phyloP scores from a whole-genome alignment of 139 green algal genomes.

The Bryopsis sp. region DNA sequence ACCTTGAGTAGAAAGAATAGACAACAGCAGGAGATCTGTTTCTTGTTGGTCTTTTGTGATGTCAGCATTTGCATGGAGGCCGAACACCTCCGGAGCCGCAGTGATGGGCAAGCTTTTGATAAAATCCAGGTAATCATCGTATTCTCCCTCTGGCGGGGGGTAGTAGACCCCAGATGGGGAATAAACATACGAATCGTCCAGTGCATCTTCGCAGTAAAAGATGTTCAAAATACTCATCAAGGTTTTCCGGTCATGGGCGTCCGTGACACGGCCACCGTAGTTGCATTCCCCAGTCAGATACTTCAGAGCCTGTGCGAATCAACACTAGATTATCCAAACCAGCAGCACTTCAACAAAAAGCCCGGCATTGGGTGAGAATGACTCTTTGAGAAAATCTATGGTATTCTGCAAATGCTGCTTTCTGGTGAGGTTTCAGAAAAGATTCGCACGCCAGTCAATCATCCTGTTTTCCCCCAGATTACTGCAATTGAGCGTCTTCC shows the following conservation, averaged over 20 bases:
- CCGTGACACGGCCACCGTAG: slow-evolving; percentile 67
- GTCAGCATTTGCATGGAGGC: slow-evolving; percentile 69
- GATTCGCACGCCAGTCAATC: neutral
- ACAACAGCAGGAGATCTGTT: slow-evolving; percentile 48
- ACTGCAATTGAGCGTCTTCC: neutral
- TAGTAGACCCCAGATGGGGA: slow-evolving; percentile 49
- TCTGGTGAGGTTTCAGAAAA: neutral
- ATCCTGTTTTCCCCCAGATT: neutral
- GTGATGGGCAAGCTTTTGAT: slow-evolving; percentile 47
- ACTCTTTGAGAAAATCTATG: no score
- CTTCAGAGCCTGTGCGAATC: slow-evolving; percentile 48
- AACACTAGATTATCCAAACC: no score
- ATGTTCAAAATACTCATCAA: slow-evolving; percentile 53
- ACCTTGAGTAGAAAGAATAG: slow-evolving; percentile 37
- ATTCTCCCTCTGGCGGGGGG: slow-evolving; percentile 38
- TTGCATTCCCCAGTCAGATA: slow-evolving; percentile 67
- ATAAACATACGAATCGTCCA: slow-evolving; percentile 43
- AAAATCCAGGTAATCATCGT: slow-evolving; percentile 42
- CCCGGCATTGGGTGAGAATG: no score
- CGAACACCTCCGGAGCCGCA: slow-evolving; percentile 57
- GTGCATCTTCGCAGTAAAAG: slow-evolving; percentile 36
- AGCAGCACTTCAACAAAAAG: no score
- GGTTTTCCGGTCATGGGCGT: slow-evolving; percentile 60
- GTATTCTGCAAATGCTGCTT: neutral
- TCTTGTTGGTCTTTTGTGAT: slow-evolving; percentile 72